Evolutionary conservation across 352 stramenopile species (phyloP), one percentile per base, ranked within the genome.

Genomic region (Phytophthora cryptogea): DNA sequence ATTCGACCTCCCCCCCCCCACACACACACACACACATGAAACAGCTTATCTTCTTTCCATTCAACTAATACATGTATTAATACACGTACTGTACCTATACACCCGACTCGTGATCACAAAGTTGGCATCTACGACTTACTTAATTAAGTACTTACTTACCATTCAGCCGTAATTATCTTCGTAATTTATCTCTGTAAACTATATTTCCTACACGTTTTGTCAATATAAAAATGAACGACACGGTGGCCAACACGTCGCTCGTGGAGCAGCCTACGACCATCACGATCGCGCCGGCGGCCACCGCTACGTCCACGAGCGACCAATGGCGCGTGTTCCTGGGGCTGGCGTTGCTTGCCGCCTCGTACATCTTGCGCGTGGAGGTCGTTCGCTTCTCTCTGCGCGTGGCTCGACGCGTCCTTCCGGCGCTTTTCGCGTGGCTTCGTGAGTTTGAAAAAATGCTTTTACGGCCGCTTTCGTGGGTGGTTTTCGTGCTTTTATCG

Each of bases 381-480:
- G 56, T 89, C 27, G 80, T 95, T 37, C 83, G 80, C 23, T 90
- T 93, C 61, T 83, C 76, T 37, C 68, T 95, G 44, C 77, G 76
- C 11, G 66, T 95, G 7, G 68, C 66, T 57, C 74, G 81, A n/a
- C 83, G 86, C 14, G 74, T 80, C 17, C 30, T 89, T 16, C 81
- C 83, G 2, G 68, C 69, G 36, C 65, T 83, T 27, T 74, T 85
- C 45, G 73, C 81, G n/a, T 92, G 79, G 78, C 74, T 95, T 44
- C 81, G 86, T 33, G 80, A 95, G 71, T 93, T 95, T 55, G 86
- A 95, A 58, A 92, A 93, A 53, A 88, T 76, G 58, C 66, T 95
- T 20, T 44, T 91, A 50, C 68, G 72, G 30, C 86, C 86, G 39
- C 67, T 95, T 0, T 90, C 86, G 0, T 95, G 83, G 81, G 78